A percentile compares a stretch with the other conserved stretches of the same genome.
These are phyloP conservation scores for Serendipita sp. DNA, from an alignment of 768 basidiomycete genomes.

Conservation along the genomic window DNA sequence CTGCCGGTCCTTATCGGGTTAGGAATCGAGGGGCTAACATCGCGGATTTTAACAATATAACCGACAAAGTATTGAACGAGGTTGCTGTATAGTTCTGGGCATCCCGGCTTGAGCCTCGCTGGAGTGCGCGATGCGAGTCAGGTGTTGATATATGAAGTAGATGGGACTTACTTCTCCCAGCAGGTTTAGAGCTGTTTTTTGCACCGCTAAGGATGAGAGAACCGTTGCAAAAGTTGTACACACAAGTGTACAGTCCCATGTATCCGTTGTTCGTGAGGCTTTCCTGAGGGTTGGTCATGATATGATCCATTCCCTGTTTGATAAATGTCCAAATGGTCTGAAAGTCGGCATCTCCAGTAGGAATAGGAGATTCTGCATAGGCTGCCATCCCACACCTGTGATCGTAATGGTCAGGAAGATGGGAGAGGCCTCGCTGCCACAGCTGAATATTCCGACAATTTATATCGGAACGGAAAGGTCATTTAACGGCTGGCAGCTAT, in stretches of 20 bases:
- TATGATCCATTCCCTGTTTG: constrained; percentile 75
- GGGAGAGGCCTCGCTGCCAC: too few species aligned
- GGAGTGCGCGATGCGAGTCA: constrained; percentile 9
- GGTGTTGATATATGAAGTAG: constrained; percentile 12
- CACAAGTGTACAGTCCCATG: constrained; percentile 77
- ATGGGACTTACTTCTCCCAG: constrained; percentile 14
- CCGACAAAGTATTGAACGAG: constrained; percentile 77
- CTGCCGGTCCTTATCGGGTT: too few species aligned
- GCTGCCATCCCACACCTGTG: background rate
- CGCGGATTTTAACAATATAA: constrained; percentile 53
- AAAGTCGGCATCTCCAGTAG: constrained; percentile 51
- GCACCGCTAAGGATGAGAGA: constrained; percentile 27
- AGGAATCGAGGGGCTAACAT: constrained; percentile 27
- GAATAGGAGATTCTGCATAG: constrained; percentile 29
- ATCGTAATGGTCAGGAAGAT: too few species aligned
- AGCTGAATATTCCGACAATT: too few species aligned
- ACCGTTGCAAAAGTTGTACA: constrained; percentile 95
- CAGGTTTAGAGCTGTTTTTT: constrained; percentile 22
- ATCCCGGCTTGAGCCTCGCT: constrained; percentile 92
- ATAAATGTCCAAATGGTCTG: constrained; percentile 78
- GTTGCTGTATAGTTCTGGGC: constrained; percentile 91
- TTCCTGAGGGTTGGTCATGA: constrained; percentile 83
- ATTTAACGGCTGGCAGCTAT: too few species aligned
- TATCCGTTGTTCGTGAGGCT: constrained; percentile 82
- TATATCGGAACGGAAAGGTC: too few species aligned